Base-by-base conservation (phyloP, 2,329 filamentous ascomycete species). In the Botryotinia convoluta region DNA sequence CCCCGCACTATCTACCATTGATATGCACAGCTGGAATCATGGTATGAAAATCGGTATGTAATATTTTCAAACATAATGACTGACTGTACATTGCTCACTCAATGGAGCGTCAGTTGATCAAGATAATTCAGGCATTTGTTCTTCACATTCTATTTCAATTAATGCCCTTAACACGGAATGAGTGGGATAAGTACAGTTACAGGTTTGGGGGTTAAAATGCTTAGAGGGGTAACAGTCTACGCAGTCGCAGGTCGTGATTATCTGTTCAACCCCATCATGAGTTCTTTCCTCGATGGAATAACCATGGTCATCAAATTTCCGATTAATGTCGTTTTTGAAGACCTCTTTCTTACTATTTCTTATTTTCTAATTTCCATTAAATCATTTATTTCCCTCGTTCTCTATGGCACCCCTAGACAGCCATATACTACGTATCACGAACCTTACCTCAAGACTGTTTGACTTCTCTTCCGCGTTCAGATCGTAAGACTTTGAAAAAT, bases 221-320 rank as follows among this genome's bases (percentile, higher is more conserved):
- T 64, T 45, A 64, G 32, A 54, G 45, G 35, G 45, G 64, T 68
- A 54, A 39, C 45, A 68, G 45, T 54, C 48, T 37, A 35, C 35
- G 44, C 48, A 64, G 54, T 71, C 37, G 62, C 42, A 59, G 57
- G 62, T 72, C 71, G 71, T 54, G 10, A 59, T 68, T 72, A 45
- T 63, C 39, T 39, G 37, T 20, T 69, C 29, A 39, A 39, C 16
- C 16, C 51, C 51, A 64, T 48, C 71, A 51, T 68, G n/a, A 69
- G 62, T 48, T 39, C 62, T 48, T 72, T 69, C 71, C 29, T 60
- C 51, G 39, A 60, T 57, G 42, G 26, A 32, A 44, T 60, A 37
- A 29, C 39, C 63, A 69, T 68, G 48, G 32, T 32, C 22, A 39
- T 59, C 26, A 61, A 72, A 60, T 69, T 12, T 60, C 18, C 32